Evolutionary conservation across 495 filamentous ascomycete species (phyloP), one percentile per base, ranked within the genome.

Genomic region (Neurospora tetraspora): DNA sequence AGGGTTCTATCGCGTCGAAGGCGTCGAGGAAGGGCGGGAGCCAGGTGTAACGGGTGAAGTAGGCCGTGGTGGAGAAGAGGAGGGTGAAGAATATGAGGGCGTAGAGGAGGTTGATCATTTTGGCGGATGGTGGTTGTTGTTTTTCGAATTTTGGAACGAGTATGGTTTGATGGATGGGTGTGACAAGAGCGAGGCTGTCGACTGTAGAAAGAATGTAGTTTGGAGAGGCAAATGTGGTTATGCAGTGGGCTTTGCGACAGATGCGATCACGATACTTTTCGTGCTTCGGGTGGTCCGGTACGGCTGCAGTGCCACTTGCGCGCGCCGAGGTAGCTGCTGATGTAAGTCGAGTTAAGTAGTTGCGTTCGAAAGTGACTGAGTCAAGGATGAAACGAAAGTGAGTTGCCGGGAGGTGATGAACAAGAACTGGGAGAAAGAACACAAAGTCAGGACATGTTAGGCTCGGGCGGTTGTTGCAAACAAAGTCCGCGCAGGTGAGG

Each of bases 1-100:
- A 74, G 70, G 39, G 72, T 38, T 73, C 43, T 34, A 69, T 45
- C 27, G 39, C n/a, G 31, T 75, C 74, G 72, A 83, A 69, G 61
- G 88, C 82, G 75, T 88, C 85, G 61, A 88, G 87, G 12, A 91
- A 76, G 34, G 89, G 78, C 47, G 86, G 89, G 31, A 91, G 76
- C 96, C 96, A 99, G 82, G 83, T 84, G 70, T 85, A 81, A 70
- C 96, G 93, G 61, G 91, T 94, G 71, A 96, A 81, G 84, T 93
- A 97, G 71, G 95, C 89, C 68, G 81, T 89, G 90, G 82, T 81
- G 75, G 78, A 80, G 70, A 86, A 77, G 70, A 93, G 74, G 76
- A 94, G 83, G 74, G 90, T 82, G 37, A 87, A 77, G 78, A 95
- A 86, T 74, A 87, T 85, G 70, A 92, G 79, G 72, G 88, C 86